These are phyloP conservation scores for Coemansia sp. DNA, from an alignment of 192 early-diverging fungal genomes.

Conservation along the genomic window DNA sequence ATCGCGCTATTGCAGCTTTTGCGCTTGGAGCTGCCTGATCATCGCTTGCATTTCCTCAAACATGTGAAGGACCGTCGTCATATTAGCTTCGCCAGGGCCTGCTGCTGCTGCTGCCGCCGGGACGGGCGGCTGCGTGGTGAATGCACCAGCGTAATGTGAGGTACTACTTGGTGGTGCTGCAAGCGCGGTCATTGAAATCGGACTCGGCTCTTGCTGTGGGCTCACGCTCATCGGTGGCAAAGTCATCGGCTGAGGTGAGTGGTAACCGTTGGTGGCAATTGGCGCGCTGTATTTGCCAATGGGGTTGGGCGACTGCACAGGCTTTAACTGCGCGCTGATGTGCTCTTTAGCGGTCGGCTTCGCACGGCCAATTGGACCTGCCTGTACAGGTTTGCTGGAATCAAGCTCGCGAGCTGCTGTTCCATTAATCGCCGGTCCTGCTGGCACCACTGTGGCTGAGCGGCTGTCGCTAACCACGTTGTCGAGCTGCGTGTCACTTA, in stretches of 20 bases:
- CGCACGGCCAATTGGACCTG: not conserved
- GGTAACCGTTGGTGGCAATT: conserved; percentile 22
- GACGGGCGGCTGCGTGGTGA: not conserved
- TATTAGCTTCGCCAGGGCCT: conserved; percentile 9
- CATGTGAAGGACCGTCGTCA: conserved; percentile 33
- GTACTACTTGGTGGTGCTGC: not conserved
- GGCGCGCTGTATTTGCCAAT: conserved; percentile 15
- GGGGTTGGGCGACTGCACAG: conserved; percentile 6
- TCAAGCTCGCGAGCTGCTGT: not conserved
- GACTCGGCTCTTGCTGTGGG: not conserved
- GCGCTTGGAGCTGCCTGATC: conserved; percentile 34
- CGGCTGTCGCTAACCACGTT: not conserved
- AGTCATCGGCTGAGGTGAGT: conserved; percentile 21
- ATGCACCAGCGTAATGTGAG: not conserved
- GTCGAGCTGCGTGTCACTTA: conserved; percentile 9
- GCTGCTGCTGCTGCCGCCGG: not conserved
- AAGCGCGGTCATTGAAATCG: not conserved
- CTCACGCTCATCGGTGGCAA: conserved; percentile 11
- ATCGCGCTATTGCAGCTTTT: conserved; percentile 5
- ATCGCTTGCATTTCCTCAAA: conserved; percentile 44
- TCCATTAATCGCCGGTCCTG: not conserved
- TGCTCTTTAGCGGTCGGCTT: not conserved
- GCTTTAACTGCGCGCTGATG: not conserved
- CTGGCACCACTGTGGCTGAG: not conserved
- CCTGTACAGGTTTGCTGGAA: not conserved